phyloP scores from a whole-genome alignment of 306 rosid species.

The Gastrolobium villosum region DNA sequence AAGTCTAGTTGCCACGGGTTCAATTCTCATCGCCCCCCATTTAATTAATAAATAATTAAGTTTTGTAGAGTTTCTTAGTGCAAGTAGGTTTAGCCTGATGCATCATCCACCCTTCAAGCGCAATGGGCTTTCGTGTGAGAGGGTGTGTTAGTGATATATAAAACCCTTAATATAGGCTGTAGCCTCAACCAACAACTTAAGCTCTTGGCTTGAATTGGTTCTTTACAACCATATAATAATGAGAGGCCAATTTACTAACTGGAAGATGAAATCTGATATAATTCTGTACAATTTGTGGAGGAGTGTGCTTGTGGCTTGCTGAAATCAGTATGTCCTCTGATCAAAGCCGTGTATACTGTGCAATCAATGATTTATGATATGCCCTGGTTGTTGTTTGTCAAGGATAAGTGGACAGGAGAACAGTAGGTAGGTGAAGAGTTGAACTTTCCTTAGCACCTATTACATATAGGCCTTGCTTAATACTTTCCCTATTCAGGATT shows the following conservation, averaged over 20 bases:
- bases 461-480: not conserved
- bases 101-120: too few relatives aligned
- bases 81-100: too few relatives aligned
- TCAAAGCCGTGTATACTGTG: slow-evolving; percentile 6
- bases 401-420: slow-evolving; percentile 24
- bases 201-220: too few relatives aligned
- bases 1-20: too few relatives aligned
- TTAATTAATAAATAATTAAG: too few relatives aligned
- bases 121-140: too few relatives aligned
- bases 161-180: too few relatives aligned
- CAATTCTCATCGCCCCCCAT: too few relatives aligned
- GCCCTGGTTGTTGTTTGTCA: not conserved
- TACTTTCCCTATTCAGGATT: slow-evolving; percentile 7
- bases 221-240: slow-evolving; percentile 13
- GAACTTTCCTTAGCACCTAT: not conserved
- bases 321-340: not conserved
- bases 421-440: slow-evolving; percentile 3
- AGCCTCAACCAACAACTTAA: too few relatives aligned
- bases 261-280: slow-evolving; percentile 7
- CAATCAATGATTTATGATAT: slow-evolving; percentile 18
- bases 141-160: too few relatives aligned
- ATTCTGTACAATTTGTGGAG: slow-evolving; percentile 9
- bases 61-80: too few relatives aligned
- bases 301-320: slow-evolving; percentile 7
- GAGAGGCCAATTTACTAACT: slow-evolving; percentile 17